Percentiles rank a stretch among this genome's conserved stretches.
Conservation (phyloP, 148 eudicot genomes). For the Rhododendron simsii region DNA sequence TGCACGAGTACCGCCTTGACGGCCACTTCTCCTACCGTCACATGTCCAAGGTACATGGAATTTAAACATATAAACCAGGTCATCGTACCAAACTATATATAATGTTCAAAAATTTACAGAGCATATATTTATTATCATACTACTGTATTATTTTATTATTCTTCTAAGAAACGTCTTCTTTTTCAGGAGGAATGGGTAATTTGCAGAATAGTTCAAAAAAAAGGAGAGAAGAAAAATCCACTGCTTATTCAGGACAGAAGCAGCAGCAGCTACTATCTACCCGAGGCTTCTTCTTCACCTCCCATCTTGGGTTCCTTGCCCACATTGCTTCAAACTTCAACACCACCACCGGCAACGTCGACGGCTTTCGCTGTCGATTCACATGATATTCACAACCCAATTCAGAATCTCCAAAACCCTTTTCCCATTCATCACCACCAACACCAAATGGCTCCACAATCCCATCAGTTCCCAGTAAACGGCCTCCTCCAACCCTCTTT, state of each 20-base stretch:
- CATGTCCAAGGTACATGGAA: slow-evolving; percentile 40
- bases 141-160: too few species aligned
- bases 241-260: slow-evolving; percentile 15
- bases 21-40: slow-evolving; percentile 63
- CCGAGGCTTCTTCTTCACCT: slow-evolving; percentile 13
- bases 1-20: slow-evolving; percentile 91
- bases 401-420: slow-evolving; percentile 22
- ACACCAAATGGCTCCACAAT: slow-evolving; percentile 9
- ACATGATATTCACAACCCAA: neutral
- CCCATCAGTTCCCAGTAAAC: slow-evolving; percentile 6
- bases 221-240: slow-evolving; percentile 34
- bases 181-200: slow-evolving; percentile 88
- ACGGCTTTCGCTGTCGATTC: neutral
- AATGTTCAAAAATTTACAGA: neutral
- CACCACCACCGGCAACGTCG: neutral
- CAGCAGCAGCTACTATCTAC: slow-evolving; percentile 4
- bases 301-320: slow-evolving; percentile 26
- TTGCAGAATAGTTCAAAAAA: slow-evolving; percentile 62
- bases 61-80: neutral
- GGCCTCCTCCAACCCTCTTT: neutral
- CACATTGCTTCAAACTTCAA: slow-evolving; percentile 28
- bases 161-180: neutral
- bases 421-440: neutral
- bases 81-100: neutral
- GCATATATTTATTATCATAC: neutral